A percentile compares a stretch with the other conserved stretches of the same genome.
These are phyloP conservation scores for Xylaria sp. DNA, from an alignment of 2,329 filamentous ascomycete species.

Conservation along the genomic window DNA sequence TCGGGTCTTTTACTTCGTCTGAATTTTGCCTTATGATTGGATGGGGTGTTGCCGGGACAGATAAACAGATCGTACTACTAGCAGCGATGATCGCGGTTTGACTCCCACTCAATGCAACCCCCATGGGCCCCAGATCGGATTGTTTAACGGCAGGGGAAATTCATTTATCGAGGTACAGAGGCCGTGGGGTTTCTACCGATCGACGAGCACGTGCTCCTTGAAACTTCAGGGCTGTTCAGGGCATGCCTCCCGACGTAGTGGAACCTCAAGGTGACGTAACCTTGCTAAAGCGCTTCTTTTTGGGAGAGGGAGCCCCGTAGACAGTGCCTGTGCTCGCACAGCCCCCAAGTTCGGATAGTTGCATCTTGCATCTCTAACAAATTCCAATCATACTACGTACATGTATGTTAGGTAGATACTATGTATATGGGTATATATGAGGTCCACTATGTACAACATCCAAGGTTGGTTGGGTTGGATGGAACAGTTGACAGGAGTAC, in stretches of 20 bases:
- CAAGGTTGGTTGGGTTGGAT: no score
- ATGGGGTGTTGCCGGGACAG: not conserved
- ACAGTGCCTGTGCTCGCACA: no score
- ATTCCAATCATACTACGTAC: no score
- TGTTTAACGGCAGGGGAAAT: not conserved
- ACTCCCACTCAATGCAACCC: not conserved
- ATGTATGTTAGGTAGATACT: no score
- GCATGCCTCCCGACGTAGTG: not conserved
- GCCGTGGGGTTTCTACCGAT: no score
- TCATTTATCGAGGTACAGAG: not conserved
- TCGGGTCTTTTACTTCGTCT: not conserved
- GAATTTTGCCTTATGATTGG: not conserved
- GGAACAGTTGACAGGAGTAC: no score
- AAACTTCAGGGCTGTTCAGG: not conserved
- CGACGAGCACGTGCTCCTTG: not conserved
- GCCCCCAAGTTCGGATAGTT: not conserved
- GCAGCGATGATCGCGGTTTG: not conserved
- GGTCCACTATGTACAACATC: no score
- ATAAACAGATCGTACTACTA: not conserved
- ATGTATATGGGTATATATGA: no score
- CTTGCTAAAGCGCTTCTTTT: not conserved
- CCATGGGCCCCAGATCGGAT: not conserved
- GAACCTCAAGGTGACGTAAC: constrained; percentile 1
- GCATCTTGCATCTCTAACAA: no score
- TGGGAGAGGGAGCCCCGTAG: not conserved